Evolutionary conservation across 768 basidiomycete genomes (phyloP).

Genomic region (Mycena pura): DNA sequence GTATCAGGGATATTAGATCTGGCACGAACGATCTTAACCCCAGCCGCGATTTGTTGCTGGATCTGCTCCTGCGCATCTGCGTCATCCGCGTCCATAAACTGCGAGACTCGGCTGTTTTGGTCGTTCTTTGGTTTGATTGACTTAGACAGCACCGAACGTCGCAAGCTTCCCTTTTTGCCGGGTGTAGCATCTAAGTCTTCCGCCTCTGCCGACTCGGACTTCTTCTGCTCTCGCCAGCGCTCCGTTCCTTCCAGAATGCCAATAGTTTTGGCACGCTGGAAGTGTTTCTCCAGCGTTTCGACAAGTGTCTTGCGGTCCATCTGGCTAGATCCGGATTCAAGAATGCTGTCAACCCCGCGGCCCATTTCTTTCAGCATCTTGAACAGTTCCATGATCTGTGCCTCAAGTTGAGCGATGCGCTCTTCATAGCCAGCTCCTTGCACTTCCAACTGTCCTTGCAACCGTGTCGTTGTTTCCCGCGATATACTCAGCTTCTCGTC

Average conservation of each 20-base stretch:
- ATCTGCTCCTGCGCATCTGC: slow-evolving; percentile 85
- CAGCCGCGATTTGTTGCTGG: slow-evolving; percentile 81
- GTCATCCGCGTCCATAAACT: slow-evolving; percentile 92
- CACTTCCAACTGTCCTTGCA: slow-evolving; percentile 78
- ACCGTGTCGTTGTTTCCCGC: slow-evolving; percentile 74
- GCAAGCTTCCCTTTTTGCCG: slow-evolving; percentile 53
- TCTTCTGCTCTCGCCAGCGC: slow-evolving; percentile 41
- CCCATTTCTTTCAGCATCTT: slow-evolving; percentile 90
- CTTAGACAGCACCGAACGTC: slow-evolving; percentile 40
- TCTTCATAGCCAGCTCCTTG: slow-evolving; percentile 86
- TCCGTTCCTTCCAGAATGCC: slow-evolving; percentile 77
- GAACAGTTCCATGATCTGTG: slow-evolving; percentile 93
- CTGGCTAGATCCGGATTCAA: slow-evolving; percentile 66
- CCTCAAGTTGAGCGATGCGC: slow-evolving; percentile 85
- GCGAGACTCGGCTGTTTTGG: slow-evolving; percentile 68
- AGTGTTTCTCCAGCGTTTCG: slow-evolving; percentile 78
- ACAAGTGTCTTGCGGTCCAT: slow-evolving; percentile 87
- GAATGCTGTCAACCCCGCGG: slow-evolving; percentile 75
- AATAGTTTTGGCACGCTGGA: slow-evolving; percentile 85
- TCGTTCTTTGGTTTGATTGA: slow-evolving; percentile 45
- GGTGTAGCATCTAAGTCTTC: slow-evolving; percentile 66
- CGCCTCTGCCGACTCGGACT: slow-evolving; percentile 44
- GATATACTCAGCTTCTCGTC: slow-evolving; percentile 84
- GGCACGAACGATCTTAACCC: slow-evolving; percentile 68
- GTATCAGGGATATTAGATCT: background rate